A percentile compares a stretch with the other conserved stretches of the same genome.
Evolutionary conservation across 2,329 filamentous ascomycete genomes (phyloP).

Genomic region (Xylariaceae sp.): DNA sequence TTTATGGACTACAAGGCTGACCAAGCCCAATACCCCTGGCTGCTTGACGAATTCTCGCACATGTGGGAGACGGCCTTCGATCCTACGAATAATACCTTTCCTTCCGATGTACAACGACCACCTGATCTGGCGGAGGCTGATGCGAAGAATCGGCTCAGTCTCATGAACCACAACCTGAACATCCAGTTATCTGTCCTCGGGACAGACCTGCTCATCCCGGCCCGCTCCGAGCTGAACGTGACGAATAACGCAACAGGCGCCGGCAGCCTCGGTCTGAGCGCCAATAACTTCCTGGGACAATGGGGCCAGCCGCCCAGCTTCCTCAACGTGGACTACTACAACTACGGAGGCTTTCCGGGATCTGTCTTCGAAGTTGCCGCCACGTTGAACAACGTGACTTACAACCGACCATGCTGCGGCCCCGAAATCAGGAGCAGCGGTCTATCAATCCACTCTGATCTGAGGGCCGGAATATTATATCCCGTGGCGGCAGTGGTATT

Average conservation of each 20-base stretch:
- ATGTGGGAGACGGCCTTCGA: slow-evolving; percentile 92
- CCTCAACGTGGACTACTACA: slow-evolving; percentile 82
- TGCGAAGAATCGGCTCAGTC: slow-evolving; percentile 63
- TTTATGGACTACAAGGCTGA: slow-evolving; percentile 85
- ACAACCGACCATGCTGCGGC: slow-evolving; percentile 58
- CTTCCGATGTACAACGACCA: slow-evolving; percentile 74
- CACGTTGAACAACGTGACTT: slow-evolving; percentile 67
- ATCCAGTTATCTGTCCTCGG: slow-evolving; percentile 66
- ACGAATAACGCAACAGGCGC: slow-evolving; percentile 65
- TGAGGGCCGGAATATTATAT: slow-evolving; percentile 11
- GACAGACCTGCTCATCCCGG: slow-evolving; percentile 64
- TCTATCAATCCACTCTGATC: not conserved
- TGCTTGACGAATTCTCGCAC: slow-evolving; percentile 82
- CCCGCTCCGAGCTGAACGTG: slow-evolving; percentile 62
- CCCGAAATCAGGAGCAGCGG: slow-evolving; percentile 20
- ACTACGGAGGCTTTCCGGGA: slow-evolving; percentile 60
- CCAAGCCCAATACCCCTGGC: slow-evolving; percentile 72
- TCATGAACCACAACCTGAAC: slow-evolving; percentile 91
- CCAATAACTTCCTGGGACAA: slow-evolving; percentile 54
- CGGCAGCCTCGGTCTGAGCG: slow-evolving; percentile 63
- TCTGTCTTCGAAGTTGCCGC: slow-evolving; percentile 75
- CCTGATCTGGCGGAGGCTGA: slow-evolving; percentile 55
- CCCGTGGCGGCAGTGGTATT: slow-evolving; percentile 15
- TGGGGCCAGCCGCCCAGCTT: slow-evolving; percentile 73
- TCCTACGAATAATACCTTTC: slow-evolving; percentile 60